Base-by-base conservation (phyloP, 2,329 filamentous ascomycete genomes). In the Aspergillus pseudoglaucus region DNA sequence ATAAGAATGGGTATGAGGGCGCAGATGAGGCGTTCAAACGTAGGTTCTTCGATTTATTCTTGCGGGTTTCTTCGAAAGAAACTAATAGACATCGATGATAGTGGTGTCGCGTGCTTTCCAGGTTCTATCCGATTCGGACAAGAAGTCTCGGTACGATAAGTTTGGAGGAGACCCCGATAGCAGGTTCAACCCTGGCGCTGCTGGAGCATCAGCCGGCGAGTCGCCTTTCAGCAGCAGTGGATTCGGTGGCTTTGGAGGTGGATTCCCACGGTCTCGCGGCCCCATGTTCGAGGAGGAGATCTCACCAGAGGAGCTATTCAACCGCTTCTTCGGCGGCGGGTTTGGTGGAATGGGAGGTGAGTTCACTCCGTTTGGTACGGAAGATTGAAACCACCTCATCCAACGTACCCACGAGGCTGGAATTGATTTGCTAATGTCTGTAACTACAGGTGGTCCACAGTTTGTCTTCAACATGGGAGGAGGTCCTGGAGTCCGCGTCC, bases 11-110 rank as follows among this genome's bases (percentile, higher is more conserved):
- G 44, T 90, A 96, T 67, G 85, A 91, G 33, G 83, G 94, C 51
- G 91, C 93, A 47, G 93, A 96, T 67, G 93, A 98, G 74, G 93
- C 93, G 27, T 98, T 98, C 75, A 98, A 98, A 76, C 87, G 80
- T 83, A 63, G 69, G 77, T 72, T 43, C 37, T 37, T 6, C 46
- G 4, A 25, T 46, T 35, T 46, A 45, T 42, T 23, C 47, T 23
- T 22, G 10, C 27, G 17, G 40, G 22, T 32, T 6, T 22, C 22
- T 18, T 42, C 45, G 38, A 49, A 33, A 14, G 23, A 4, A 17
- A 35, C 40, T 32, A 22, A 20, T 20, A 20, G 6, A 6, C 6
- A 30, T 25, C 3, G 23, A 42, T 30, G 40, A 30, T 56, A 82
- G 79, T 96, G 87, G 90, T 98, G 20, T 87, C 88, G 62, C 81